Percentiles rank a stretch among this genome's conserved stretches.
These are phyloP conservation scores for Ceratobasidium sp. DNA, from an alignment of 1,284 basidiomycete species.

Conservation along the genomic window DNA sequence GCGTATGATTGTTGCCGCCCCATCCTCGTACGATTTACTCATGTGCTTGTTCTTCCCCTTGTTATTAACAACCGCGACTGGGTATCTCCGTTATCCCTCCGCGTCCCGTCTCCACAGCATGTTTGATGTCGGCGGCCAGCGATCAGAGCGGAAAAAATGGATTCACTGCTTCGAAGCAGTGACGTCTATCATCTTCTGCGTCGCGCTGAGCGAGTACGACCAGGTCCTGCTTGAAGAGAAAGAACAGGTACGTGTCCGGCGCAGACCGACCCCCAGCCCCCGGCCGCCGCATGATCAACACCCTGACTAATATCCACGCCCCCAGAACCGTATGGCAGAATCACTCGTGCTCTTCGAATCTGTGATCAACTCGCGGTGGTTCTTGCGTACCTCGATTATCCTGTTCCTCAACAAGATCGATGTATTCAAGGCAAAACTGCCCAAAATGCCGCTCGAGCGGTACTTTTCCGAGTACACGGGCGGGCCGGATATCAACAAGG, in stretches of 20 bases:
- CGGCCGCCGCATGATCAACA: background rate
- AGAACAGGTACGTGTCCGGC: conserved; percentile 67
- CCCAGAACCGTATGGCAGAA: conserved; percentile 94
- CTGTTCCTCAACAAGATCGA: conserved; percentile 86
- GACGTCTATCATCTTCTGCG: conserved; percentile 95
- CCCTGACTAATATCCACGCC: conserved; percentile 27
- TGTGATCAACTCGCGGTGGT: conserved; percentile 98
- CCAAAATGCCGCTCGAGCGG: conserved; percentile 72
- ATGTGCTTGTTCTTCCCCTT: background rate
- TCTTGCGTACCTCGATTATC: conserved; percentile 91
- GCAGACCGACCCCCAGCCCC: background rate
- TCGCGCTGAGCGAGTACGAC: conserved; percentile 94
- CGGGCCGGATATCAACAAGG: conserved; percentile 95
- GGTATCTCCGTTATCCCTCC: too few species aligned
- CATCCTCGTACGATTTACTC: background rate
- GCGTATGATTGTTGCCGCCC: conserved; percentile 16
- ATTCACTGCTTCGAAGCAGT: conserved; percentile 95
- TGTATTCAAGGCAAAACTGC: conserved; percentile 47
- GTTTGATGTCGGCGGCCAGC: conserved; percentile 94
- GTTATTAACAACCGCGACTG: conserved; percentile 1
- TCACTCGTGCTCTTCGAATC: conserved; percentile 93
- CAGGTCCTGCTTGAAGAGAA: conserved; percentile 85
- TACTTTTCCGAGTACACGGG: conserved; percentile 96
- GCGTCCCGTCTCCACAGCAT: conserved; percentile 58
- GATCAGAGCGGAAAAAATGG: conserved; percentile 95